Base-by-base conservation (phyloP, 352 stramenopile genomes). In the Phytophthora multivora region DNA sequence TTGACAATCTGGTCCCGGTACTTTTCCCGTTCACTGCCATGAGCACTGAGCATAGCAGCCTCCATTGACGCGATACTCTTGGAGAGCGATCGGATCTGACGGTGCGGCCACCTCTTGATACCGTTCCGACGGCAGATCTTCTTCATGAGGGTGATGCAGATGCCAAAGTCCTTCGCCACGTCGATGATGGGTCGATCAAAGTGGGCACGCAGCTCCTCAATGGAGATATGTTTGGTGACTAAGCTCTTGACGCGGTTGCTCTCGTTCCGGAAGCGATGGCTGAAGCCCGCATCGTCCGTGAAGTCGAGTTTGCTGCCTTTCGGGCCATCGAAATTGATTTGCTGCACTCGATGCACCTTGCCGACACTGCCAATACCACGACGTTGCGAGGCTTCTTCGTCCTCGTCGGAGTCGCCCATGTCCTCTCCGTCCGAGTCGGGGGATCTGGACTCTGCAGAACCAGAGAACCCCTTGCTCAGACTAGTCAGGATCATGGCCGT, bases 81-180 rank as follows among this genome's bases (percentile, higher is more conserved):
- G 21, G 84, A 89, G 5, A 96, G 64, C 59, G 83, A 93, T 12
- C 87, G 85, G 52, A 93, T 89, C 66, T 93, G 84, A 42, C 84
- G 82, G 63, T 91, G 80, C 26, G 84, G 84, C 84, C 84, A 93
- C 28, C 81, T 75, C 41, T 79, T 79, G 52, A 93, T 81, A 26
- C 83, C 82, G 53, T 91, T 91, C 26, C 86, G 83, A 59, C 84
- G 82, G 63, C 84, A 93, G 51, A 93, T 91, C 65, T 90, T 90
- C 71, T 93, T 96, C 87, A 96, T 96, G 38, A 96, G 77, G 57
- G 87, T 96, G 67, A 96, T 96, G 63, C 87, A 96, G 41, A 96
- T 93, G 25, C 87, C 87, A 79, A 96, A 96, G 55, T 93, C 81
- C 68, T 93, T 92, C 19, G 87, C 87, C n/a, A 96, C 87, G 45